Conservation (phyloP, 2,329 filamentous ascomycete genomes). For the Coniochaeta hoffmannii region DNA sequence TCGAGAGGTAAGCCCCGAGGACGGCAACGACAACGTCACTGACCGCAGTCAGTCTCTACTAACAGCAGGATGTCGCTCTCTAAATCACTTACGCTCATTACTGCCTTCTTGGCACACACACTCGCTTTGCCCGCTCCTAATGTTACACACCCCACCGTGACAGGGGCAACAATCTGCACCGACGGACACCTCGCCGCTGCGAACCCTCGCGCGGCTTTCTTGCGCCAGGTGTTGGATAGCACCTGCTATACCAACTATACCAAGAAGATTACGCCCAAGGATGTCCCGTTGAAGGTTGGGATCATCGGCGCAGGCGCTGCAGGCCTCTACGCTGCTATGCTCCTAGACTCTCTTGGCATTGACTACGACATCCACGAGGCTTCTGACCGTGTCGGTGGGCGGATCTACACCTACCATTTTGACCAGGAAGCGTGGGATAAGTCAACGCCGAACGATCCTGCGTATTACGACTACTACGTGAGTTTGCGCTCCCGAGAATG, state of each 20-base stretch:
- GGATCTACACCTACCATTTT: constrained; percentile 28
- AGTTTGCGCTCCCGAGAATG: not conserved
- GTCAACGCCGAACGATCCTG: constrained; percentile 10
- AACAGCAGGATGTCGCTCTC: constrained; percentile 7
- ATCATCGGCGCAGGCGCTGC: constrained; percentile 30
- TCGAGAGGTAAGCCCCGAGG: too few species aligned
- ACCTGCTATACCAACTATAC: constrained; percentile 10
- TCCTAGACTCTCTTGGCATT: constrained; percentile 23
- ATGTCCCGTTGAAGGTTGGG: constrained; percentile 12
- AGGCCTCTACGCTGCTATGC: constrained; percentile 26
- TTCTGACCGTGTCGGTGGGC: constrained; percentile 24
- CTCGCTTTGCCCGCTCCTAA: constrained; percentile 8
- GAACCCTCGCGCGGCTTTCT: constrained; percentile 13
- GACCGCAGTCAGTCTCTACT: constrained; percentile 4
- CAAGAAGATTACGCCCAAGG: constrained; percentile 7
- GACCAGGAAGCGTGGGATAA: constrained; percentile 13
- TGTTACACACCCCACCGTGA: not conserved
- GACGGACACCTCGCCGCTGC: constrained; percentile 10
- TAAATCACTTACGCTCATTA: constrained; percentile 5
- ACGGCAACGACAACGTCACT: too few species aligned
- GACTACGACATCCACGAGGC: constrained; percentile 30
- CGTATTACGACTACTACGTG: constrained; percentile 24
- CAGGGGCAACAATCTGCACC: constrained; percentile 8
- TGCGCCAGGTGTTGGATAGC: constrained; percentile 8
- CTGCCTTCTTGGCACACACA: constrained; percentile 9